These are phyloP conservation scores for Amaranthus tricolor DNA, from an alignment of 179 eudicot genomes.

Conservation along the genomic window DNA sequence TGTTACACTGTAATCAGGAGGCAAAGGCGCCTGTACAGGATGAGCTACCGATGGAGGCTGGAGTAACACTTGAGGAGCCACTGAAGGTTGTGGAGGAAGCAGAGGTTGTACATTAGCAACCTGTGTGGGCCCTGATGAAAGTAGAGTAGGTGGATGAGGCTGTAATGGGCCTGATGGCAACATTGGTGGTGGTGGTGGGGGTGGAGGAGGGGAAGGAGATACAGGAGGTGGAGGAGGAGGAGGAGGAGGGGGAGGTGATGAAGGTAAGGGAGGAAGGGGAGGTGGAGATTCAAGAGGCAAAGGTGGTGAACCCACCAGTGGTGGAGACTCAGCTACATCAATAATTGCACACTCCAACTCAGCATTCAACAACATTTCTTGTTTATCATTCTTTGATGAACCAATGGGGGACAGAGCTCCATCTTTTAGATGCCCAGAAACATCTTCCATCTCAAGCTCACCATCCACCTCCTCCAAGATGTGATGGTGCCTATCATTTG, in stretches of 20 bases:
- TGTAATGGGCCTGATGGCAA: constrained; percentile 16
- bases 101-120: constrained; percentile 37
- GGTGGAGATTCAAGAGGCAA: constrained; percentile 83
- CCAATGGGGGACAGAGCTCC: constrained; percentile 36
- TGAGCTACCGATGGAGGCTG: constrained; percentile 38
- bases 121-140: constrained; percentile 40
- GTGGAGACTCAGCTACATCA: constrained; percentile 32
- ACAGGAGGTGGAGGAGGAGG: constrained; percentile 44
- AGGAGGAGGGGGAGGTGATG: constrained; percentile 67
- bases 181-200: constrained; percentile 41
- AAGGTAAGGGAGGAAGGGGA: constrained; percentile 77
- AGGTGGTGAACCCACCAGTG: constrained; percentile 78
- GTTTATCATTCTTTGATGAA: constrained; percentile 28
- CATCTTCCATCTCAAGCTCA: constrained; percentile 99
- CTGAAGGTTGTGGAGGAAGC: constrained; percentile 34
- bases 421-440: constrained; percentile 63
- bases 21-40: constrained; percentile 29
- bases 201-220: constrained; percentile 52
- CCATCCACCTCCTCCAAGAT: constrained; percentile 97
- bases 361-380: constrained; percentile 31
- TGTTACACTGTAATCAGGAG: constrained; percentile 28
- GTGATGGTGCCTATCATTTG: constrained; percentile 74
- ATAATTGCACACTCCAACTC: constrained; percentile 29
- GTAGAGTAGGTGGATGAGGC: constrained; percentile 31
- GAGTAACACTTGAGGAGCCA: constrained; percentile 37